Evolutionary conservation across 148 eudicot species (phyloP).

Genomic region (Polygonum aviculare): DNA sequence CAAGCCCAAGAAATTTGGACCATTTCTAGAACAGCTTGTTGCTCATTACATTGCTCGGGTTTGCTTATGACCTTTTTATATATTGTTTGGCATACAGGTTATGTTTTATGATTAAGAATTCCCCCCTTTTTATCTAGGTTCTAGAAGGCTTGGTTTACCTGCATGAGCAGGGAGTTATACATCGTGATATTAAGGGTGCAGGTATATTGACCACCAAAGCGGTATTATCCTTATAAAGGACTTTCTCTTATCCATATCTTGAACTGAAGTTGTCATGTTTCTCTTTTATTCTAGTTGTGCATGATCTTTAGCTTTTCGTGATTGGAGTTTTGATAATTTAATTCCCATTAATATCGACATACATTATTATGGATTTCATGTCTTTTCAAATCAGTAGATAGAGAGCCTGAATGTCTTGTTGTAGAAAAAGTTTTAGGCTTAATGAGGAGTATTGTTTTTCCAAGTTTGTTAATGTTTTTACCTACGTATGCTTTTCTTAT

Average conservation of each 20-base stretch:
- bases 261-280: neutral
- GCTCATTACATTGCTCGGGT: slow-evolving; percentile 97
- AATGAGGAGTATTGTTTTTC: neutral
- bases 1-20: slow-evolving; percentile 98
- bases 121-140: slow-evolving; percentile 33
- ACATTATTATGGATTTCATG: neutral
- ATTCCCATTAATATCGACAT: neutral
- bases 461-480: neutral
- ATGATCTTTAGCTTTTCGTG: neutral
- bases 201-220: slow-evolving; percentile 95
- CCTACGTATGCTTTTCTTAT: neutral
- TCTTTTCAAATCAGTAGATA: neutral
- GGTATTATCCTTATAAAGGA: slow-evolving; percentile 29
- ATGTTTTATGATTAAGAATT: slow-evolving; percentile 11
- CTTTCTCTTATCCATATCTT: neutral
- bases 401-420: neutral
- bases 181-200: slow-evolving; percentile 99
- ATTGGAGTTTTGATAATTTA: neutral
- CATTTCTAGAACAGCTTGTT: slow-evolving; percentile 96
- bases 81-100: slow-evolving; percentile 1
- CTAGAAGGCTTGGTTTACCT: slow-evolving; percentile 98
- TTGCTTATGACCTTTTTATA: slow-evolving; percentile 13
- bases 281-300: neutral
- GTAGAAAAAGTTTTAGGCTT: neutral
- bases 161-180: slow-evolving; percentile 98